A percentile compares a stretch with the other conserved stretches of the same genome.
Conservation (phyloP, 2,329 filamentous ascomycete genomes). For the Beauveria medogensis region DNA sequence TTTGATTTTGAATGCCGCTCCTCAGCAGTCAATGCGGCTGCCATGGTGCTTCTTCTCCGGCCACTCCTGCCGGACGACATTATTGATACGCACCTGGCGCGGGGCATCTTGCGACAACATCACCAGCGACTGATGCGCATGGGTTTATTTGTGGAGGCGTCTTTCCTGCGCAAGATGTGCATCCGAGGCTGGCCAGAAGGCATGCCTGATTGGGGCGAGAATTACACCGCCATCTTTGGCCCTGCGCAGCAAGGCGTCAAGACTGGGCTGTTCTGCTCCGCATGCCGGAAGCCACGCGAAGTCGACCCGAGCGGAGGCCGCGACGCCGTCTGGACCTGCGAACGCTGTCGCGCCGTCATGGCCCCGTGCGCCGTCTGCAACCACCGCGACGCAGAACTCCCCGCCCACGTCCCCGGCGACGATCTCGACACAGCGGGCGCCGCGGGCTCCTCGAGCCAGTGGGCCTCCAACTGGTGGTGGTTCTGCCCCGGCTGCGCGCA, state of each 20-base stretch:
- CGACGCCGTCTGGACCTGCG: conserved; percentile 48
- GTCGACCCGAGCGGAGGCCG: conserved; percentile 37
- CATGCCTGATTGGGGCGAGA: conserved; percentile 44
- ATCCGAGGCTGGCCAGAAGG: conserved; percentile 47
- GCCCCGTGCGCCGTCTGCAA: conserved; percentile 52
- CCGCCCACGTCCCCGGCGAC: conserved; percentile 29
- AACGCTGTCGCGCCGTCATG: conserved; percentile 45
- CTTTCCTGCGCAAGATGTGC: conserved; percentile 53
- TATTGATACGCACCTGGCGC: conserved; percentile 48
- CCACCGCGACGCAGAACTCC: conserved; percentile 40
- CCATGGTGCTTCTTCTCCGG: conserved; percentile 51
- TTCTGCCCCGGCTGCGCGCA: conserved; percentile 55
- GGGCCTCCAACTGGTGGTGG: conserved; percentile 45
- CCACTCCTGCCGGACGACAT: conserved; percentile 47
- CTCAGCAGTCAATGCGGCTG: conserved; percentile 51
- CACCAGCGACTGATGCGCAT: conserved; percentile 52
- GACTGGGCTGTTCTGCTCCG: conserved; percentile 45
- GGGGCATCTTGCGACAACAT: conserved; percentile 50
- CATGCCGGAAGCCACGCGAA: conserved; percentile 49
- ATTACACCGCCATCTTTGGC: conserved; percentile 46
- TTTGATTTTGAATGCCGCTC: conserved; percentile 48
- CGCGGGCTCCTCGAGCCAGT: conserved; percentile 13
- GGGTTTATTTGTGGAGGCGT: conserved; percentile 51
- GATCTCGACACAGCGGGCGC: conserved; percentile 20
- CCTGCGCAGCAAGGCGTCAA: conserved; percentile 47